A percentile compares a stretch with the other conserved stretches of the same genome.
These are phyloP conservation scores for Pseudozyma thailandica DNA, from an alignment of 1,284 basidiomycete species.

Conservation along the genomic window DNA sequence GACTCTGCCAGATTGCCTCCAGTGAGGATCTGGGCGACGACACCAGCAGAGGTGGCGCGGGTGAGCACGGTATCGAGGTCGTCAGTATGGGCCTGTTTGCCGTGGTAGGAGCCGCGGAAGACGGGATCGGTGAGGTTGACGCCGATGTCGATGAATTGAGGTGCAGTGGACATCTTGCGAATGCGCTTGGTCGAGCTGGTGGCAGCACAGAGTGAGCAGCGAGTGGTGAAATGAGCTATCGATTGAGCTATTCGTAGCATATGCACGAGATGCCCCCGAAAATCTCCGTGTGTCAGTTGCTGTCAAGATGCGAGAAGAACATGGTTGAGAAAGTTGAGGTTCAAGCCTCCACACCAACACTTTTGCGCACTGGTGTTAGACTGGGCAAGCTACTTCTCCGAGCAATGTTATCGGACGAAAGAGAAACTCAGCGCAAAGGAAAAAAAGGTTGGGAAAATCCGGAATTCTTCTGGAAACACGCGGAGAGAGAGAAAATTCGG, in stretches of 20 bases:
- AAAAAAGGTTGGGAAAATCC: background rate
- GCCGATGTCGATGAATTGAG: constrained; percentile 69
- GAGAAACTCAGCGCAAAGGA: constrained; percentile 1
- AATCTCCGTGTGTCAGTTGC: background rate
- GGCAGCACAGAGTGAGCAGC: background rate
- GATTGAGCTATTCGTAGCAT: background rate
- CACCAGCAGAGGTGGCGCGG: constrained; percentile 76
- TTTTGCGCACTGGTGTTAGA: constrained; percentile 1
- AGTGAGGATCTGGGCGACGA: constrained; percentile 82
- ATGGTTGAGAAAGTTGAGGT: background rate
- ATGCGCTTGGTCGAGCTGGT: background rate
- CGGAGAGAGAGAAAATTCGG: background rate
- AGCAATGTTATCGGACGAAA: background rate
- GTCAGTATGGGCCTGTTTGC: constrained; percentile 70
- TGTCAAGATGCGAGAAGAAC: background rate
- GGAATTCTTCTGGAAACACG: constrained; percentile 6
- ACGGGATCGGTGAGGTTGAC: constrained; percentile 71
- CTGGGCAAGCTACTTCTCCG: too few relatives aligned
- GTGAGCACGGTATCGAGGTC: constrained; percentile 77
- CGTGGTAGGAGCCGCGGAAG: constrained; percentile 71
- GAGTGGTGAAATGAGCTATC: background rate
- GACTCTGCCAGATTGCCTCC: constrained; percentile 80
- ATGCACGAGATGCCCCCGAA: background rate
- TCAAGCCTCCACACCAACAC: constrained; percentile 25
- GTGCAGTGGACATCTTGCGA: constrained; percentile 5